phyloP scores from a whole-genome alignment of 2,329 filamentous ascomycete species.

The Shiraia sp. region DNA sequence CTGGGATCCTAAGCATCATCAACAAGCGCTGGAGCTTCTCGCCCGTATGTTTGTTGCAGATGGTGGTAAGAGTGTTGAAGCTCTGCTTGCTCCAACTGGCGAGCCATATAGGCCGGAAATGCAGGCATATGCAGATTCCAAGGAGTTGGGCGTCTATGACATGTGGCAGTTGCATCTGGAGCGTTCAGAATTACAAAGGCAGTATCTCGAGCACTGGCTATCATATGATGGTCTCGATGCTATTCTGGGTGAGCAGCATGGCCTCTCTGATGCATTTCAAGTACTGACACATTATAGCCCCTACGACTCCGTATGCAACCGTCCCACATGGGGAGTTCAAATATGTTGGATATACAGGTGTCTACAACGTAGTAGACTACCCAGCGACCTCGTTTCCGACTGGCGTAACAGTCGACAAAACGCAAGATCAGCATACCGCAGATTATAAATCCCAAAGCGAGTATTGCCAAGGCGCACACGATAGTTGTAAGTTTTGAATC shows the following conservation, averaged over 20 bases:
- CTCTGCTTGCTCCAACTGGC: slow-evolving; percentile 45
- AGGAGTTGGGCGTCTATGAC: slow-evolving; percentile 49
- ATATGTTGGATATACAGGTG: slow-evolving; percentile 52
- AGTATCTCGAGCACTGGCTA: slow-evolving; percentile 53
- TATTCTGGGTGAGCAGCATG: slow-evolving; percentile 43
- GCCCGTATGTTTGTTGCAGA: slow-evolving; percentile 54
- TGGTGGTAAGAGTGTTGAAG: slow-evolving; percentile 53
- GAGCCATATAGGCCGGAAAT: slow-evolving; percentile 57
- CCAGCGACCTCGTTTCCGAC: slow-evolving; percentile 51
- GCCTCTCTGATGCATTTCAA: background rate
- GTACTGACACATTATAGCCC: slow-evolving; percentile 29
- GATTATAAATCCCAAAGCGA: slow-evolving; percentile 40
- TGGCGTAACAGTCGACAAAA: slow-evolving; percentile 45
- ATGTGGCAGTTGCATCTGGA: slow-evolving; percentile 56
- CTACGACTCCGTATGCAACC: slow-evolving; percentile 51
- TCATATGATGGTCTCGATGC: slow-evolving; percentile 48
- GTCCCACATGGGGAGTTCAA: slow-evolving; percentile 50
- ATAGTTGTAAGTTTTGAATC: slow-evolving; percentile 44
- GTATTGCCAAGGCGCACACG: slow-evolving; percentile 44
- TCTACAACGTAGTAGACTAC: slow-evolving; percentile 56
- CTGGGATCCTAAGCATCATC: slow-evolving; percentile 59
- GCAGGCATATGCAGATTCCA: slow-evolving; percentile 48
- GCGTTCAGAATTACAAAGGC: slow-evolving; percentile 48
- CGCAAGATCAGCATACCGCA: slow-evolving; percentile 35
- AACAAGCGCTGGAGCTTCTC: slow-evolving; percentile 55